Evolutionary conservation across 345 rosid genomes (phyloP).

Genomic region (Heritiera littoralis): DNA sequence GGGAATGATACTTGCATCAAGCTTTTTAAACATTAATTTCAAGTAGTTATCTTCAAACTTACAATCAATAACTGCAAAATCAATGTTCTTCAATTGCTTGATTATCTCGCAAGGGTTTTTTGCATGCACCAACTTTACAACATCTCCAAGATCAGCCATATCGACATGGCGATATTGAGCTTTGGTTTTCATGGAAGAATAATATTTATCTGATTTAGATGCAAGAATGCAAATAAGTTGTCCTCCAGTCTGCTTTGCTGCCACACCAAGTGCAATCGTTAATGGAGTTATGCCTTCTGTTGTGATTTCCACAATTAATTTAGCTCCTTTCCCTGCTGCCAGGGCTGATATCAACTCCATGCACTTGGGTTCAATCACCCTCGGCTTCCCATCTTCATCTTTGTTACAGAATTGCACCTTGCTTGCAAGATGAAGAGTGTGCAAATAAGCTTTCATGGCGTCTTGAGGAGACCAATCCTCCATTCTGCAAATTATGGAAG

Average conservation of each 20-base stretch:
- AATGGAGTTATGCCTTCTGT: slow-evolving; percentile 19
- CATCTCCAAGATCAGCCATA: background rate
- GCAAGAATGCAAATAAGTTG: slow-evolving; percentile 17
- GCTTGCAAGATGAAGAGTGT: slow-evolving; percentile 18
- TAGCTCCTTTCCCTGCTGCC: slow-evolving; percentile 18
- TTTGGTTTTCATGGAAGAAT: background rate
- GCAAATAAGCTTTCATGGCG: slow-evolving; percentile 22
- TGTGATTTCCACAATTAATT: slow-evolving; percentile 10
- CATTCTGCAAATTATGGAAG: background rate
- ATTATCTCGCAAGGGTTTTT: background rate
- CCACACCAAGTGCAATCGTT: slow-evolving; percentile 12
- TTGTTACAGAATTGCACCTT: background rate
- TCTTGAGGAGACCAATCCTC: slow-evolving; percentile 25
- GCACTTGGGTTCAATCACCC: slow-evolving; percentile 6
- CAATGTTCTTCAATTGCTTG: slow-evolving; percentile 1
- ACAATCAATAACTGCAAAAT: slow-evolving; percentile 14
- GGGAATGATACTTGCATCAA: background rate
- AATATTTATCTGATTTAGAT: background rate
- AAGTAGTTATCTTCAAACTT: background rate
- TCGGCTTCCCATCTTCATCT: background rate
- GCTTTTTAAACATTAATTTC: background rate
- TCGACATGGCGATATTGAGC: background rate
- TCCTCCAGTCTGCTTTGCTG: slow-evolving; percentile 19
- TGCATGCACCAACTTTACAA: background rate
- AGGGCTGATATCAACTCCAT: slow-evolving; percentile 22